Evolutionary conservation across 139 green algal genomes (phyloP).

Genomic region (Haematococcus sp.): DNA sequence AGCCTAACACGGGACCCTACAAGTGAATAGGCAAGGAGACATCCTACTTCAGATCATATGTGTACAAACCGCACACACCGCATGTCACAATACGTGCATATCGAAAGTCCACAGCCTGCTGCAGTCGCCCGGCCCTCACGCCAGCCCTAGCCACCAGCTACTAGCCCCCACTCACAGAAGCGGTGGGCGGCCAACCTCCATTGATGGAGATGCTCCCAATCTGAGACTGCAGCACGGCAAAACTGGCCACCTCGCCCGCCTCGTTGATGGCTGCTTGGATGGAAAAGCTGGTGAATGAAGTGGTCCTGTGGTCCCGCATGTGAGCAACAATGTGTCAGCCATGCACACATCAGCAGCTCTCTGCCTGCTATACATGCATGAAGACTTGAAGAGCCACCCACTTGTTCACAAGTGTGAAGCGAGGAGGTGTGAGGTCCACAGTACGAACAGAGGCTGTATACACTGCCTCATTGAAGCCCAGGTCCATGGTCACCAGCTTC

Average conservation of each 20-base stretch:
- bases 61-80: too few relatives aligned
- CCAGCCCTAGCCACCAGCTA: too few relatives aligned
- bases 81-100: too few relatives aligned
- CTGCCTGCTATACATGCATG: background rate
- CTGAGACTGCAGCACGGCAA: background rate
- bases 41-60: too few relatives aligned
- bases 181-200: too few relatives aligned
- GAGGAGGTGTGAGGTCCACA: conserved; percentile 33
- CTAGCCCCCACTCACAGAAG: background rate
- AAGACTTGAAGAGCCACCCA: background rate
- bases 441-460: conserved; percentile 24
- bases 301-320: conserved; percentile 3
- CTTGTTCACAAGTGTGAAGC: conserved; percentile 9
- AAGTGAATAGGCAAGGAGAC: too few relatives aligned
- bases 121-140: too few relatives aligned
- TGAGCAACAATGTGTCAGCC: background rate
- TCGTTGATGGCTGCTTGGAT: conserved; percentile 32
- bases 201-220: too few relatives aligned
- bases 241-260: conserved; percentile 21
- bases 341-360: too few relatives aligned
- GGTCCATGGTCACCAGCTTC: background rate
- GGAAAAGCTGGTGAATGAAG: conserved; percentile 30
- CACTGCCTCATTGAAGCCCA: conserved; percentile 21
- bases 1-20: too few relatives aligned
- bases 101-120: too few relatives aligned